These are phyloP conservation scores for Ogataea pignaliae DNA, from an alignment of 805 yeast species.

Conservation along the genomic window DNA sequence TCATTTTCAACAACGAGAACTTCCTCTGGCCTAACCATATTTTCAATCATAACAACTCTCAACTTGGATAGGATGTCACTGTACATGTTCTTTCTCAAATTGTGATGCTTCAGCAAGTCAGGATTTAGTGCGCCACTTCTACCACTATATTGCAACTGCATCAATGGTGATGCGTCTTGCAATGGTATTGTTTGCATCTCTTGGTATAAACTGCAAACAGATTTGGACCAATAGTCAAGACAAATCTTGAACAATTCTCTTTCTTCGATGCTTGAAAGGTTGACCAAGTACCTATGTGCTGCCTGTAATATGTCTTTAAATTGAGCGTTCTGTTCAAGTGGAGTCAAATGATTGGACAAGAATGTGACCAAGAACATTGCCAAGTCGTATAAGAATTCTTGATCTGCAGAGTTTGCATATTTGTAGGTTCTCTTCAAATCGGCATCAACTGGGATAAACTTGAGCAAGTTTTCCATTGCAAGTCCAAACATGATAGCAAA, in stretches of 20 bases:
- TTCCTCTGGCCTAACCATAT: conserved; percentile 98
- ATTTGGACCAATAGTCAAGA: conserved; percentile 87
- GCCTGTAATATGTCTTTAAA: conserved; percentile 57
- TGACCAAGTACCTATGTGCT: conserved; percentile 77
- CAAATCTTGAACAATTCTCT: conserved; percentile 94
- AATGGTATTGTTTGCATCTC: conserved; percentile 82
- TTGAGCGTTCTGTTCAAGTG: conserved; percentile 51
- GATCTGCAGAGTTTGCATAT: conserved; percentile 75
- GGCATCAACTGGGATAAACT: conserved; percentile 66
- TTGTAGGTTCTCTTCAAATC: conserved; percentile 71
- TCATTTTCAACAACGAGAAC: conserved; percentile 95
- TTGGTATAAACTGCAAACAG: conserved; percentile 76
- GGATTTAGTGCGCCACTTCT: conserved; percentile 86
- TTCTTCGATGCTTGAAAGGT: conserved; percentile 86
- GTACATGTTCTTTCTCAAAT: conserved; percentile 83
- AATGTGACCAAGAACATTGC: conserved; percentile 90
- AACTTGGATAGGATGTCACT: conserved; percentile 73
- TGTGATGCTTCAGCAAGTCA: conserved; percentile 65
- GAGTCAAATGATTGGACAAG: conserved; percentile 63
- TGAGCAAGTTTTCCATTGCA: conserved; percentile 64
- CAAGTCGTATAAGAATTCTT: conserved; percentile 90
- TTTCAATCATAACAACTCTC: conserved; percentile 90
- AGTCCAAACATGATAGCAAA: conserved; percentile 67
- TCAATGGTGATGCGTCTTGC: conserved; percentile 66
- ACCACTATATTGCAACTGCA: conserved; percentile 54